Base-by-base conservation (phyloP, 1,284 basidiomycete genomes). In the Ustilago nuda region DNA sequence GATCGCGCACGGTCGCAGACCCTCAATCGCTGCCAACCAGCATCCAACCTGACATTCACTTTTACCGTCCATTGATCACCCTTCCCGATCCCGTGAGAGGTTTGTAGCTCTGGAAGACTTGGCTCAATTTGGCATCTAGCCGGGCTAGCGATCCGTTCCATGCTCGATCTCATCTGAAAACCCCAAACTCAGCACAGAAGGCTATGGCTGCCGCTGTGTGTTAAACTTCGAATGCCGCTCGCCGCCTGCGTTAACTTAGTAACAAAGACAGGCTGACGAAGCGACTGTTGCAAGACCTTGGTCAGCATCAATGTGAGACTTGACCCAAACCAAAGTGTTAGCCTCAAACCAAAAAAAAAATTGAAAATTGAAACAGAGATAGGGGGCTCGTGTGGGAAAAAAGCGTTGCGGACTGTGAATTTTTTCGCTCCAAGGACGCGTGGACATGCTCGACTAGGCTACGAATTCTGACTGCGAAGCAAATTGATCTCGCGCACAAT, bases 401-500 rank as follows among this genome's bases (percentile, higher is more conserved):
- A 52, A 23, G 30, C 2, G 19, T 45, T 7, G 62, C 55, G 56
- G 56, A 43, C 55, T 54, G n/a, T 50, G 43, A 56, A 55, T 30
- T 59, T 19, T 27, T 27, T 27, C 36, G 53, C 53, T 43, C 27
- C 27, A 53, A 53, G n/a, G 30, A 19, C 33, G 51, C 32, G 51
- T 27, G 33, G 32, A 53, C 51, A 13, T 30, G 51, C 23, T 53
- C n/a, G 6, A 50, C 15, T 51, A n/a, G 9, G 5, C 23, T 41
- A 74, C n/a, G 72, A 66, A 52, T 70, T 69, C 59, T 76, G 73
- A 23, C 64, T 63, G 36, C 73, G 43, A 8, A 76, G 52, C 55
- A 64, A 39, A 30, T 80, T 82, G 67, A 82, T 82, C 55, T 82
- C 82, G 2, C 69, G 46, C 13, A 82, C 79, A 58, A 81, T 79